Evolutionary conservation across 2,329 filamentous ascomycete species (phyloP).

Genomic region (Eutypella sp.): DNA sequence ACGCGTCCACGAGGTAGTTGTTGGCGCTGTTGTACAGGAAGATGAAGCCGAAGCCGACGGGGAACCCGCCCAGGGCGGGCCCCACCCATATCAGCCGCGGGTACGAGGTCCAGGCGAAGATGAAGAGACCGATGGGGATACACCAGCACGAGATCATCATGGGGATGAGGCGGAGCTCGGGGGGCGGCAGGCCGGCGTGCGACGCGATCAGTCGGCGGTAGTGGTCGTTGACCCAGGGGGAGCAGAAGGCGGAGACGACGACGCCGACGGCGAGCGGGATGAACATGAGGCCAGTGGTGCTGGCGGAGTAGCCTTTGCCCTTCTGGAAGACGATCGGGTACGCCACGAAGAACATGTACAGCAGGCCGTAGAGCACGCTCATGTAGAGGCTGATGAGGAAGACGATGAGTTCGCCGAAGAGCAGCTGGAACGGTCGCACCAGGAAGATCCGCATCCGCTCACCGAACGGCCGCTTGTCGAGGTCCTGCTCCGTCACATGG

Average conservation of each 20-base stretch:
- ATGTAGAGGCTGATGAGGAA: constrained; percentile 82
- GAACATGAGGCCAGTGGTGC: constrained; percentile 79
- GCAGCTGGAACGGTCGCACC: constrained; percentile 76
- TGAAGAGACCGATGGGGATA: constrained; percentile 55
- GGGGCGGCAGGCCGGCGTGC: constrained; percentile 50
- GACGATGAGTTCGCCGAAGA: constrained; percentile 80
- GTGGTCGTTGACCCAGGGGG: constrained; percentile 74
- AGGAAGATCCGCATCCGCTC: constrained; percentile 72
- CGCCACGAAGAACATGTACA: constrained; percentile 75
- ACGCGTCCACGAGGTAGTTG: constrained; percentile 64
- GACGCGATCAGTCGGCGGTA: constrained; percentile 49
- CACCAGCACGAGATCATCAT: constrained; percentile 78
- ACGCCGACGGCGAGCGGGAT: constrained; percentile 78
- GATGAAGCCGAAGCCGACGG: constrained; percentile 76
- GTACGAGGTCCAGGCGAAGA: constrained; percentile 62
- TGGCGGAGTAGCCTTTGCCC: constrained; percentile 72
- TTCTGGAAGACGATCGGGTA: constrained; percentile 68
- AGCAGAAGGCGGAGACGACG: constrained; percentile 57
- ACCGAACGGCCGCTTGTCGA: constrained; percentile 64
- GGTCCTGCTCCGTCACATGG: constrained; percentile 75
- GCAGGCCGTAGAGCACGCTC: constrained; percentile 70
- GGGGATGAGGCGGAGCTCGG: constrained; percentile 72
- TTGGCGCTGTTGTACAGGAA: constrained; percentile 78
- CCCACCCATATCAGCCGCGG: constrained; percentile 62
- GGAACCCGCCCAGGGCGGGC: constrained; percentile 64